These are phyloP conservation scores for Epichloe glyceriae DNA, from an alignment of 2,329 filamentous ascomycete genomes.

Conservation along the genomic window DNA sequence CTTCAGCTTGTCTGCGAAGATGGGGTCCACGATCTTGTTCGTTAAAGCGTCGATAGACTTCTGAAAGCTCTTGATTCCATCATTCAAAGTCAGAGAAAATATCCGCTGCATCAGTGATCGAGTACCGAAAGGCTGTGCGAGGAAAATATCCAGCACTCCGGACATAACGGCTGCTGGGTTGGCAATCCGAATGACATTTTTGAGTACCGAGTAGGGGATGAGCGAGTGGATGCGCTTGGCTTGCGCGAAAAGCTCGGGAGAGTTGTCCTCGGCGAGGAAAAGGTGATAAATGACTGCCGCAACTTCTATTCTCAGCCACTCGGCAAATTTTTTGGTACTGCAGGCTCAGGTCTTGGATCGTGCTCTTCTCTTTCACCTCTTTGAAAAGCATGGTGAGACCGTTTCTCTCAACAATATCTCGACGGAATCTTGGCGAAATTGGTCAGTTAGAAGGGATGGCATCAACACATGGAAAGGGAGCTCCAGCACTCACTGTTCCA, in stretches of 20 bases:
- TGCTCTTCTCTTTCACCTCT: conserved; percentile 83
- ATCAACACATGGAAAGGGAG: too few species aligned
- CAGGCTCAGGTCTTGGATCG: conserved; percentile 75
- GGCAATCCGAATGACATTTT: conserved; percentile 92
- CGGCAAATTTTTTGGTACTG: conserved; percentile 98
- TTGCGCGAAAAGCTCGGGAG: conserved; percentile 88
- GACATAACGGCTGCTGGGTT: conserved; percentile 97
- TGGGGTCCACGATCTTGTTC: conserved; percentile 65
- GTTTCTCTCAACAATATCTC: conserved; percentile 56
- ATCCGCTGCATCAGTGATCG: conserved; percentile 88
- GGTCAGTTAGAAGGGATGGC: conserved; percentile 9
- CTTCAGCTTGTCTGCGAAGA: conserved; percentile 70
- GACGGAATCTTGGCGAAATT: conserved; percentile 37
- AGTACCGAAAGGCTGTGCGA: conserved; percentile 86
- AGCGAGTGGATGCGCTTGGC: conserved; percentile 88
- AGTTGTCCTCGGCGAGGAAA: conserved; percentile 96
- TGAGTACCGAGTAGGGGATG: conserved; percentile 83
- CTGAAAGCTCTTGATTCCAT: conserved; percentile 79
- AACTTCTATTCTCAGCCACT: conserved; percentile 95
- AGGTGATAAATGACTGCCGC: conserved; percentile 94
- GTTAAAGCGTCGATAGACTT: conserved; percentile 70
- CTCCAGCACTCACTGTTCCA: conserved; percentile 60
- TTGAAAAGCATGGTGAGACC: conserved; percentile 85
- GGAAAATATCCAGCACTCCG: conserved; percentile 85
- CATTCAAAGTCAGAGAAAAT: conserved; percentile 80